A percentile compares a stretch with the other conserved stretches of the same genome.
These are phyloP conservation scores for Candida ipomoeae DNA, from an alignment of 805 yeast genomes.

Conservation along the genomic window DNA sequence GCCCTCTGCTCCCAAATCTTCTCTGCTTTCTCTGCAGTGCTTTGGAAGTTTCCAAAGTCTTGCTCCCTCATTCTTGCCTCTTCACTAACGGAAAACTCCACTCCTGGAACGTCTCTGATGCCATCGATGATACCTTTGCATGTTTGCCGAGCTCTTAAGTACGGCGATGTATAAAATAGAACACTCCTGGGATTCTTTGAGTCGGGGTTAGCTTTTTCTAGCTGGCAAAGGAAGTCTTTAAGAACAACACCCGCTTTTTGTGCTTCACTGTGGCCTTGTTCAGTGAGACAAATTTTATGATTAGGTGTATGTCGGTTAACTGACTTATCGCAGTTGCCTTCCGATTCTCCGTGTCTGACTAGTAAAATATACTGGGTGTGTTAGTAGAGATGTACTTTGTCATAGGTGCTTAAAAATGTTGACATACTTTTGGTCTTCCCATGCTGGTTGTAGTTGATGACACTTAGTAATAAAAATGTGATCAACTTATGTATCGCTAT, in stretches of 20 bases:
- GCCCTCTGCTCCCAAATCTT: slow-evolving; percentile 81
- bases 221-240: slow-evolving; percentile 35
- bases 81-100: slow-evolving; percentile 58
- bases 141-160: slow-evolving; percentile 79
- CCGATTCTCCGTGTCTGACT: slow-evolving; percentile 90
- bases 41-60: slow-evolving; percentile 92
- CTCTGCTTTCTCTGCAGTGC: slow-evolving; percentile 71
- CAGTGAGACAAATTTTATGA: slow-evolving; percentile 73
- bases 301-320: slow-evolving; percentile 78
- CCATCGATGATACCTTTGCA: slow-evolving; percentile 64
- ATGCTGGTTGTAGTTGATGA: slow-evolving; percentile 11
- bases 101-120: slow-evolving; percentile 42
- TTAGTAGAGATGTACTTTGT: slow-evolving; percentile 5
- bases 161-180: slow-evolving; percentile 83
- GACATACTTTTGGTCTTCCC: slow-evolving; percentile 34
- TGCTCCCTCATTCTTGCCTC: slow-evolving; percentile 93
- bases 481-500: background rate
- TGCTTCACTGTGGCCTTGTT: slow-evolving; percentile 64
- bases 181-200: slow-evolving; percentile 35
- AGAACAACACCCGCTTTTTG: slow-evolving; percentile 54
- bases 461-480: background rate
- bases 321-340: slow-evolving; percentile 80
- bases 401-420: background rate
- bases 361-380: slow-evolving; percentile 59
- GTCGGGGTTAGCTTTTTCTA: slow-evolving; percentile 10